phyloP scores from a whole-genome alignment of 331 rosid genomes.

The Quercus lobata region DNA sequence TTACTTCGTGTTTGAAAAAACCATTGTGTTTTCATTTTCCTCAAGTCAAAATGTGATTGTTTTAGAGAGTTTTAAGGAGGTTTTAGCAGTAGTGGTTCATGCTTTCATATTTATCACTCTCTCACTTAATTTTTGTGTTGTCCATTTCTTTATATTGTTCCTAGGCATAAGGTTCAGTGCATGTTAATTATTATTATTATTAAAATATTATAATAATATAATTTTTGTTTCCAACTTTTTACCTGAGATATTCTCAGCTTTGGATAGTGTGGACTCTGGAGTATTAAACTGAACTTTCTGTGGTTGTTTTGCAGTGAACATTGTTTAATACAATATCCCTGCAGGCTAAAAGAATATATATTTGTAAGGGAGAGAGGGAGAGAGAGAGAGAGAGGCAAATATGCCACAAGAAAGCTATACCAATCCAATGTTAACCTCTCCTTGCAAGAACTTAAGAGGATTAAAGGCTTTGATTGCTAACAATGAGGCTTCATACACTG shows the following conservation, averaged over 20 bases:
- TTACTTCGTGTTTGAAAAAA: background rate
- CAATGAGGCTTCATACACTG: slow-evolving; percentile 44
- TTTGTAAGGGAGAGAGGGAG: background rate
- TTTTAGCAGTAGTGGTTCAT: background rate
- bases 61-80: background rate
- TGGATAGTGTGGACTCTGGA: background rate
- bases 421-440: slow-evolving; percentile 51
- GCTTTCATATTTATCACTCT: background rate
- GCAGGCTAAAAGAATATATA: background rate
- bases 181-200: no score
- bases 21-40: background rate
- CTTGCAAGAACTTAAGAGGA: slow-evolving; percentile 80
- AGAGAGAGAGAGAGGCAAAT: background rate
- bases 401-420: slow-evolving; percentile 76
- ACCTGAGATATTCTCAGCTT: background rate
- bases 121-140: background rate
- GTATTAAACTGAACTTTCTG: background rate
- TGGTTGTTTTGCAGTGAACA: background rate
- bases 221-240: background rate
- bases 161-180: no score
- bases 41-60: background rate
- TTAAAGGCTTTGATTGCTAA: slow-evolving; percentile 53
- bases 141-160: background rate
- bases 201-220: no score
- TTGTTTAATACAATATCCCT: background rate